phyloP scores from a whole-genome alignment of 1,284 basidiomycete genomes.

The Austropuccinia psidii region DNA sequence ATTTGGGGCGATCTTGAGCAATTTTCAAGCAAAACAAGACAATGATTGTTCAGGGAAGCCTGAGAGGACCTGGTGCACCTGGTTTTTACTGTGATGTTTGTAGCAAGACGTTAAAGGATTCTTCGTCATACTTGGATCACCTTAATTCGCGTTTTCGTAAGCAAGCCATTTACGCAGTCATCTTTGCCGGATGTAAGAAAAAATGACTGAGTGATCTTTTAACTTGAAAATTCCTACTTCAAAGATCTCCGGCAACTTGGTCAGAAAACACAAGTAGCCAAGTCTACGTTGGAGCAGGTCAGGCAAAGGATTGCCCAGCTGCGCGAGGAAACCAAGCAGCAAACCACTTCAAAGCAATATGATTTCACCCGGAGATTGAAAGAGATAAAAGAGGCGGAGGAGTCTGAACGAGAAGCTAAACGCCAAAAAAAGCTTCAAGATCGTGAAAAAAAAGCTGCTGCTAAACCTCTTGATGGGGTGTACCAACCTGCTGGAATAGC shows the following conservation, averaged over 20 bases:
- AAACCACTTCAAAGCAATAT: constrained; percentile 71
- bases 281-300: constrained; percentile 86
- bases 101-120: constrained; percentile 86
- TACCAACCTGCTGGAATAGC: constrained; percentile 16
- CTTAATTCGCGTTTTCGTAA: constrained; percentile 86
- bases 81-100: constrained; percentile 89
- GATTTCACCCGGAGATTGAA: constrained; percentile 85
- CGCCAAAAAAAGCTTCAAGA: constrained; percentile 2
- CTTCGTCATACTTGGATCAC: constrained; percentile 85
- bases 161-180: constrained; percentile 47
- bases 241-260: constrained; percentile 82
- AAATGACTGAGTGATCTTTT: constrained; percentile 15
- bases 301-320: constrained; percentile 75
- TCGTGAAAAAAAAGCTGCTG: background rate
- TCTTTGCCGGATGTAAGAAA: no score
- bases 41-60: constrained; percentile 69
- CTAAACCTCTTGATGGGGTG: background rate
- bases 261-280: constrained; percentile 81
- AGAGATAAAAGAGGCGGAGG: constrained; percentile 68
- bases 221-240: background rate
- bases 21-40: constrained; percentile 61
- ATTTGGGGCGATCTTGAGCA: background rate
- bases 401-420: constrained; percentile 14
- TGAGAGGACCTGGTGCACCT: constrained; percentile 69
- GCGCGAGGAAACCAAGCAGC: constrained; percentile 73